Evolutionary conservation across 2,329 filamentous ascomycete genomes (phyloP).

Genomic region (Aspergillus melleus): DNA sequence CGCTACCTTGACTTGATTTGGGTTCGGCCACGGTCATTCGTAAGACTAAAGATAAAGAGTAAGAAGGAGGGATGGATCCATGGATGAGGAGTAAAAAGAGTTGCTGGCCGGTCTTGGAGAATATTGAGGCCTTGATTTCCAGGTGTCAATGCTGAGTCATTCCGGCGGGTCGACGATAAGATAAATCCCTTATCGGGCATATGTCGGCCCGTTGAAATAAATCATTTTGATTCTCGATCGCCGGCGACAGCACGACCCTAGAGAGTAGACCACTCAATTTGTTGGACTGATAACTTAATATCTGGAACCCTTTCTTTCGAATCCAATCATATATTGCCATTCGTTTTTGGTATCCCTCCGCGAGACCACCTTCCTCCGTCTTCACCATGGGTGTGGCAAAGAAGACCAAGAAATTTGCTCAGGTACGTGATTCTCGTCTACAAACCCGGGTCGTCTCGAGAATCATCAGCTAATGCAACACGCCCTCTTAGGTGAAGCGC

Average conservation of each 20-base stretch:
- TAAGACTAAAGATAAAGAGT: no score
- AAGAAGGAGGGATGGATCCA: no score
- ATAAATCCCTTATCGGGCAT: neutral
- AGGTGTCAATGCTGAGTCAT: neutral
- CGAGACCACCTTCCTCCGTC: neutral
- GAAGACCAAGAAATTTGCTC: conserved; percentile 87
- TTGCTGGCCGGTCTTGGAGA: neutral
- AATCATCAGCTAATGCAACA: conserved; percentile 56
- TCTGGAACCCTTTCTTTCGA: neutral
- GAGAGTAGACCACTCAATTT: neutral
- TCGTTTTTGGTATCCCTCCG: neutral
- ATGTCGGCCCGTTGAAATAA: conserved; percentile 3
- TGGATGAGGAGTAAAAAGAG: neutral
- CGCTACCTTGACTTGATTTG: neutral
- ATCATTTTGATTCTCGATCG: neutral
- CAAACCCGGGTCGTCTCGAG: neutral
- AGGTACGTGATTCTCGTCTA: conserved; percentile 51
- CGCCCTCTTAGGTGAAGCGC: conserved; percentile 28
- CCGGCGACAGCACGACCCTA: neutral
- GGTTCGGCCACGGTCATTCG: neutral
- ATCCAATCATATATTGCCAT: neutral
- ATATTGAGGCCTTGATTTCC: neutral
- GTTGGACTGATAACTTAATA: neutral
- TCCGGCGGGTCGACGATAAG: neutral
- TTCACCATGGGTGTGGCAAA: conserved; percentile 80